Conservation (phyloP, 1,139 yeast species). For the Sporopachydermia cereana region DNA sequence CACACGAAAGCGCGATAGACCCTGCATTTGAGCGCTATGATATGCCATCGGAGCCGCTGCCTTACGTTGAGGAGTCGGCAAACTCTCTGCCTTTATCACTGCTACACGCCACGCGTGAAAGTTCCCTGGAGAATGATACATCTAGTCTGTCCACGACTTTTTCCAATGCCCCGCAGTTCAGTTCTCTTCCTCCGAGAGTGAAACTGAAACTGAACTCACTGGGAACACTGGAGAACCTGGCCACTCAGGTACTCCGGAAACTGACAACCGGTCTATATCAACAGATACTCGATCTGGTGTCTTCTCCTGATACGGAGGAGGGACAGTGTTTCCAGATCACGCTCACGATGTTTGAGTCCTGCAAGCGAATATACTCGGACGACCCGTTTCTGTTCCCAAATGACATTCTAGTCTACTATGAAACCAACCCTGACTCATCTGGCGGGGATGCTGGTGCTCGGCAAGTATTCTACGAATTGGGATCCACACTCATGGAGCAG, state of each 20-base stretch:
- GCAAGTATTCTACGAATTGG: constrained; percentile 42
- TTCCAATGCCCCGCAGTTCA: constrained; percentile 1
- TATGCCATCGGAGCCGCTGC: not conserved
- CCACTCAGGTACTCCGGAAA: constrained; percentile 1
- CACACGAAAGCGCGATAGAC: not conserved
- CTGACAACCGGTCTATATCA: constrained; percentile 2
- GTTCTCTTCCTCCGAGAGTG: not conserved
- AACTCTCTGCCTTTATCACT: not conserved
- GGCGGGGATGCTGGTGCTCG: constrained; percentile 53
- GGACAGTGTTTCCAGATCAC: constrained; percentile 4
- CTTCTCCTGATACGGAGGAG: constrained; percentile 4
- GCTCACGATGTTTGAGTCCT: constrained; percentile 7
- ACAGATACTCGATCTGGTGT: constrained; percentile 2
- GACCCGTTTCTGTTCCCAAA: constrained; percentile 8
- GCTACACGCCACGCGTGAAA: not conserved
- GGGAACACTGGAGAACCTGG: constrained; percentile 4
- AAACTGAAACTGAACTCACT: constrained; percentile 3
- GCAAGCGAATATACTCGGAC: not conserved
- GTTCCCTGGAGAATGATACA: not conserved
- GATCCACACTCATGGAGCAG: constrained; percentile 44
- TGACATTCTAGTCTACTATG: constrained; percentile 13
- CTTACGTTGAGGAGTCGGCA: not conserved
- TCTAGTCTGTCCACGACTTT: not conserved
- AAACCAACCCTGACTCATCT: constrained; percentile 38
- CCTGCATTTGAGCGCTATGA: not conserved